Conservation (phyloP, 176 grass and related monocot species). For the Rhynchospora tenuis region DNA sequence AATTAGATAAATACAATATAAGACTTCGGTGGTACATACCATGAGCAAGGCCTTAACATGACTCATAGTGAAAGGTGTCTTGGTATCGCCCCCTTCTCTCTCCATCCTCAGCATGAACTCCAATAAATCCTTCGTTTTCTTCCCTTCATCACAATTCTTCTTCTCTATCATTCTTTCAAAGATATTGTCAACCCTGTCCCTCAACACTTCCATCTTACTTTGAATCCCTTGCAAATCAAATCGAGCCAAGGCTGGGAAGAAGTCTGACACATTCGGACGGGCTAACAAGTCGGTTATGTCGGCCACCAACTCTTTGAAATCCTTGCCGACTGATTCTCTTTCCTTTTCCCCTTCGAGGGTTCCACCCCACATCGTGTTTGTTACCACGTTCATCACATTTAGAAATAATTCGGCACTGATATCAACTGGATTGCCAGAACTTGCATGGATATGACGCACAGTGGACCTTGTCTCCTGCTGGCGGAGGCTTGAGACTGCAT, state of each 20-base stretch:
- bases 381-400: constrained; percentile 32
- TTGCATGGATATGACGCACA: constrained; percentile 12
- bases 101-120: constrained; percentile 37
- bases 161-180: constrained; percentile 28
- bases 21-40: constrained; percentile 11
- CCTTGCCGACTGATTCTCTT: constrained; percentile 14
- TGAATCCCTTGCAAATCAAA: constrained; percentile 42
- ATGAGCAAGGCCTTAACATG: constrained; percentile 38
- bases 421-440: background rate
- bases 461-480: constrained; percentile 13
- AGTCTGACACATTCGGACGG: constrained; percentile 39
- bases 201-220: constrained; percentile 1
- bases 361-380: constrained; percentile 33
- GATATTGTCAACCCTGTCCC: constrained; percentile 7
- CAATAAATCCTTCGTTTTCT: constrained; percentile 21
- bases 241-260: constrained; percentile 25
- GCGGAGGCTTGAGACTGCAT: constrained; percentile 25
- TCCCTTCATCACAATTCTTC: background rate
- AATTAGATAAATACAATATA: background rate
- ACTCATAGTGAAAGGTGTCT: constrained; percentile 28
- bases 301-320: constrained; percentile 30
- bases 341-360: constrained; percentile 16
- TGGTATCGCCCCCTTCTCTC: constrained; percentile 21
- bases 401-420: constrained; percentile 34
- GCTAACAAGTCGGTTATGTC: constrained; percentile 28